Base-by-base conservation (phyloP, 2,329 filamentous ascomycete species). In the Lizonia empirigonia region DNA sequence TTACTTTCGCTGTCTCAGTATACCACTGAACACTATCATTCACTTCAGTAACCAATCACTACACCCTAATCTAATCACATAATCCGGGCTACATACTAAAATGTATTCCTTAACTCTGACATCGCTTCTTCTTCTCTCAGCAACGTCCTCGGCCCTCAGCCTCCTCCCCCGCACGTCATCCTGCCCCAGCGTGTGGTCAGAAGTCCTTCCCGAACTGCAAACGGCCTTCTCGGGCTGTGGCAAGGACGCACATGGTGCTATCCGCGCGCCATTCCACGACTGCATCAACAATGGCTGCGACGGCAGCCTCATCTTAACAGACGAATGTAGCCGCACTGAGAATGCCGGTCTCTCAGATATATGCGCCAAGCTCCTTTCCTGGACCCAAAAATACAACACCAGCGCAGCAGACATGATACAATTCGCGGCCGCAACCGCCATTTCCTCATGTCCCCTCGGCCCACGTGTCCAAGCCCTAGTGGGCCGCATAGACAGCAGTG, bases 281-380 rank as follows among this genome's bases (percentile, higher is more conserved):
- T 67, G 64, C 50, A 58, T 66, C 57, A 65, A 61, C 53, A 61
- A 60, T 15, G 64, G 56, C 18, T 67, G 64, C 23, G 65, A 69
- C 16, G 66, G 65, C 16, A 62, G 58, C 27, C 52, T 68, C 9
- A 60, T 67, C 24, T 49, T 67, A 9, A 54, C 55, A 3, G 56
- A 57, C 15, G 66, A 69, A 44, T 71, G 64, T 45, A 52, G 56
- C 18, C 64, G 73, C 8, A n/a, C 58, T 0, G 69, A 74, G 32
- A 73, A 83, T 58, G 60, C 54, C 3, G 79, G 79, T 0, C 69
- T 84, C 2, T 54, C 68, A 37, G 65, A 65, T 2, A 77, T 79
- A 26, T 74, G 72, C n/a, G 53, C 56, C 3, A 69, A 72, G 41
- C 67, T 77, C 1, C 59, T 64, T 29, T 49, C 55, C 6, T 73